Percentiles rank a stretch among this genome's conserved stretches.
Evolutionary conservation across 148 eudicot genomes (phyloP).

Genomic region (Cornus controversa): DNA sequence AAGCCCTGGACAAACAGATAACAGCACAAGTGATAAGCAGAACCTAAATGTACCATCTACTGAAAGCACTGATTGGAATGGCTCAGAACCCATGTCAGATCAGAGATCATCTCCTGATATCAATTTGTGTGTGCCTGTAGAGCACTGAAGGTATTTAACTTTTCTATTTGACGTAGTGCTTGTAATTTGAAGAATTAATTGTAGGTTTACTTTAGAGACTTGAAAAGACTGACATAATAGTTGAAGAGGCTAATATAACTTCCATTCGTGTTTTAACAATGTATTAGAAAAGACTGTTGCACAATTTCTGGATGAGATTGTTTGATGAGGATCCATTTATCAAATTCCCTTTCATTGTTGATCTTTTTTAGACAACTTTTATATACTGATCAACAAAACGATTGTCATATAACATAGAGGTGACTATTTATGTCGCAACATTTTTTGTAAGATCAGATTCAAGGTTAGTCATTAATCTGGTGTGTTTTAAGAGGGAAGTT

Average conservation of each 20-base stretch:
- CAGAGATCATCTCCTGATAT: constrained; percentile 41
- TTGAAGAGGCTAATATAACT: constrained; percentile 5
- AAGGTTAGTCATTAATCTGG: neutral
- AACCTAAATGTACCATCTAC: constrained; percentile 38
- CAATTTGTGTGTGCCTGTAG: constrained; percentile 29
- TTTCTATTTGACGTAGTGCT: neutral
- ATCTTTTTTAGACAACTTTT: neutral
- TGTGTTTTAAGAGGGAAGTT: neutral
- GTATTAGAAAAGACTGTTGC: neutral
- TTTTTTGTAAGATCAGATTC: neutral
- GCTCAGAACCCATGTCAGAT: constrained; percentile 23
- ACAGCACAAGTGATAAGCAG: constrained; percentile 33
- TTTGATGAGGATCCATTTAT: neutral
- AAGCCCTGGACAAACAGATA: constrained; percentile 36
- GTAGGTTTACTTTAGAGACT: constrained; percentile 16
- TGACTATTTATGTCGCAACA: too few relatives aligned
- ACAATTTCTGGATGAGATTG: neutral
- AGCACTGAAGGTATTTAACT: neutral
- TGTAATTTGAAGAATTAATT: constrained; percentile 2
- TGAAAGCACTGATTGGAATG: constrained; percentile 31
- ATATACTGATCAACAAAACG: too few relatives aligned
- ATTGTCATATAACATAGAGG: too few relatives aligned
- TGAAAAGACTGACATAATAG: constrained; percentile 1
- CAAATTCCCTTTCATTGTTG: neutral
- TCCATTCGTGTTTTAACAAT: constrained; percentile 7